A percentile compares a stretch with the other conserved stretches of the same genome.
These are phyloP conservation scores for Mediolabrus comicus DNA, from an alignment of 108 stramenopile genomes.

Conservation along the genomic window DNA sequence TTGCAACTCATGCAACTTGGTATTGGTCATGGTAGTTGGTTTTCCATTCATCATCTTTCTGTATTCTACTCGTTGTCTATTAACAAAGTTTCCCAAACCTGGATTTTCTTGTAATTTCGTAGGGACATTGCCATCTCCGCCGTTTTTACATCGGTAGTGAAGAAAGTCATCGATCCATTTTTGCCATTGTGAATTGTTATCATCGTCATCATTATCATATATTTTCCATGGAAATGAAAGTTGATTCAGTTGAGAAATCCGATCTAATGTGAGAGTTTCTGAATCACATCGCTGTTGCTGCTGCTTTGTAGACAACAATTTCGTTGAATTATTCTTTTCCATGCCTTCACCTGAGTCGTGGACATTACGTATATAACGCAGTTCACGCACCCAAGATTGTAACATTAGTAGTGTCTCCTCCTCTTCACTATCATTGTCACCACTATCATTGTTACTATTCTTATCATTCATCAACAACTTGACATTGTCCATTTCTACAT, in stretches of 20 bases:
- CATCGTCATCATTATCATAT: neutral
- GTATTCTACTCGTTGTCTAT: constrained; percentile 41
- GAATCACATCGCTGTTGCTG: constrained; percentile 2
- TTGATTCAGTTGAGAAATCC: constrained; percentile 1
- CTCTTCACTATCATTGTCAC: neutral
- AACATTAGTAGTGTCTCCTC: constrained; percentile 7
- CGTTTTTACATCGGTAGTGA: constrained; percentile 24
- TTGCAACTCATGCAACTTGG: constrained; percentile 27
- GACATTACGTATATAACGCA: constrained; percentile 15
- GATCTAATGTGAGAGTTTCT: constrained; percentile 8
- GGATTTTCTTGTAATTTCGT: constrained; percentile 25
- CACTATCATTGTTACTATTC: neutral
- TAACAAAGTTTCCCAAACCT: constrained; percentile 32
- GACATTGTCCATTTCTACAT: constrained; percentile 11
- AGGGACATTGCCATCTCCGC: constrained; percentile 26
- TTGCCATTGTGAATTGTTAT: constrained; percentile 5
- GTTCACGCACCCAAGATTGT: constrained; percentile 24
- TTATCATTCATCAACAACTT: neutral
- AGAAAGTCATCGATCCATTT: constrained; percentile 28
- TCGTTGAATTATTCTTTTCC: neutral
- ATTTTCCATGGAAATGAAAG: constrained; percentile 22
- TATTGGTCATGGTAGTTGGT: constrained; percentile 25
- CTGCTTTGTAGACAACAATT: neutral
- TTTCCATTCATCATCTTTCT: constrained; percentile 17
- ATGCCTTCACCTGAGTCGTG: neutral